Base-by-base conservation (phyloP, 352 stramenopile genomes). In the Phytophthora litchii region DNA sequence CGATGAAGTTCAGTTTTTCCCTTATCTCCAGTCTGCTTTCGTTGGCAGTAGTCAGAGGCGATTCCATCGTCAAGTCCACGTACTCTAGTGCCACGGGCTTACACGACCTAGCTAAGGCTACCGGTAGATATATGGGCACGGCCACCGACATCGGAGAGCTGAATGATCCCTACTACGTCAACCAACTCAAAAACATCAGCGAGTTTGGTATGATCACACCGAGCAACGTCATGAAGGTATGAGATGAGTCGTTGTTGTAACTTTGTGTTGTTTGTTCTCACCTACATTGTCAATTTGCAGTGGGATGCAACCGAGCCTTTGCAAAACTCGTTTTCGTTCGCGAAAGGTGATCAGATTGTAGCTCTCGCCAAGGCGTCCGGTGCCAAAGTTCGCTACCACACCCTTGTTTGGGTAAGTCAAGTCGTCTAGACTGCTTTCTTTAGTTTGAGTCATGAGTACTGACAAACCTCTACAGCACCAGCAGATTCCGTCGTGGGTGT, bases 131-230 rank as follows among this genome's bases (percentile, higher is more conserved):
- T 48, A 54, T 53, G 16, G 60, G 60, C 47, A 69, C 60, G n/a
- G 54, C 47, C 27, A 60, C 52, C 4, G 47, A 58, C 35, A 20
- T 55, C 14, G 57, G 57, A 10, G 45, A 64, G n/a, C 35, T 64
- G 36, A 32, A 36, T 8, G 55, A 64, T 17, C 34, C 41, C 23
- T 55, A 64, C 37, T 64, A 57, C 29, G 14, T 17, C 11, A 32
- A 42, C n/a, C n/a, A 54, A 25, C 47, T 69, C 38, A 60, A 60
- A 20, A 60, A 60, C 41, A 47, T 13, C 17, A 40, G 46, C 8
- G 47, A 69, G 25, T 69, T 64, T 2, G 60, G 60, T 9, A 58
- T 64, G 48, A 49, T 64, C 41, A 69, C 60, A 10, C 60, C 60
- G 11, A 36, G 5, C 29, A 69, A 64, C 19, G 51, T 45, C 40